phyloP scores from a whole-genome alignment of 2,329 filamentous ascomycete species.

The Cryphonectria naterciae region DNA sequence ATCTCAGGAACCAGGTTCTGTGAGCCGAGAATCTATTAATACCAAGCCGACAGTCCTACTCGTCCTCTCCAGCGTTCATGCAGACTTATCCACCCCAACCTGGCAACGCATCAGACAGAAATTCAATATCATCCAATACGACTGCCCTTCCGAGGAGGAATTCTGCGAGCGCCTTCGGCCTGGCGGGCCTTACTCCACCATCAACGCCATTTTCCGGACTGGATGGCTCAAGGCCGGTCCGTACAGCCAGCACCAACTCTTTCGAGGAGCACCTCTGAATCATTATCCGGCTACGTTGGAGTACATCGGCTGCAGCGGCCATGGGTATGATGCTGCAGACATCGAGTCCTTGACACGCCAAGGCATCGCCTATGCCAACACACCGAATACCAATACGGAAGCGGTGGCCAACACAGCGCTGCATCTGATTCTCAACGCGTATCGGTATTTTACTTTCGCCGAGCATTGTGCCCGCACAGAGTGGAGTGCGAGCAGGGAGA shows the following conservation, averaged over 20 bases:
- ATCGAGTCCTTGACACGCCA: conserved; percentile 31
- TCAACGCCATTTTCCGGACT: conserved; percentile 38
- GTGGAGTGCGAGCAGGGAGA: conserved; percentile 28
- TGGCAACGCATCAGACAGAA: conserved; percentile 24
- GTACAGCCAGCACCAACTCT: conserved; percentile 36
- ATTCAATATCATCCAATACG: conserved; percentile 34
- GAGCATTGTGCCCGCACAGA: conserved; percentile 33
- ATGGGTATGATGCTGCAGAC: conserved; percentile 38
- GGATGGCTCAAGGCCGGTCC: conserved; percentile 40
- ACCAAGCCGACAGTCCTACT: conserved; percentile 27
- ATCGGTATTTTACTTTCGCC: conserved; percentile 34
- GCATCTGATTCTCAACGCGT: conserved; percentile 33
- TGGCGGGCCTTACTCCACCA: conserved; percentile 35
- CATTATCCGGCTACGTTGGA: conserved; percentile 31
- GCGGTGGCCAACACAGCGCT: conserved; percentile 37
- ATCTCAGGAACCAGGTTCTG: background rate
- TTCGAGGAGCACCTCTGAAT: conserved; percentile 32
- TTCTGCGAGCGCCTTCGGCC: conserved; percentile 35
- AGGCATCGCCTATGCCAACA: conserved; percentile 39
- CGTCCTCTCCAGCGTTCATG: conserved; percentile 25
- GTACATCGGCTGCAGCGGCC: conserved; percentile 36
- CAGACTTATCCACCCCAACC: conserved; percentile 20
- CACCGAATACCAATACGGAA: conserved; percentile 36
- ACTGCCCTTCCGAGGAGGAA: conserved; percentile 32
- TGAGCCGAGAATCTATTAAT: background rate